phyloP scores from a whole-genome alignment of 2,329 filamentous ascomycete genomes.

The Cadophora malorum region DNA sequence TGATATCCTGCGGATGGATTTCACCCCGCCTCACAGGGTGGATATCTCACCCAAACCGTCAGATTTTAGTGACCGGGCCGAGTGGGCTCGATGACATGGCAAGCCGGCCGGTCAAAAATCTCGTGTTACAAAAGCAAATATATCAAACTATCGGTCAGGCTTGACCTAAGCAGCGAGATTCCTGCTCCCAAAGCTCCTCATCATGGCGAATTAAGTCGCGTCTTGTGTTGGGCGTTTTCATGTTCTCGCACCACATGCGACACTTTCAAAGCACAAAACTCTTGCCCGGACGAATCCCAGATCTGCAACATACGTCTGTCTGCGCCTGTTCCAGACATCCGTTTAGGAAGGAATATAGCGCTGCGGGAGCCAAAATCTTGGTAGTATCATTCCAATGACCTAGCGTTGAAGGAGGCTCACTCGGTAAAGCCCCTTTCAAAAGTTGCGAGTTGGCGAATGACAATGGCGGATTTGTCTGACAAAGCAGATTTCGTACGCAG shows the following conservation, averaged over 20 bases:
- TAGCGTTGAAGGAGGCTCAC: conserved; percentile 3
- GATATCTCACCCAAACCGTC: background rate
- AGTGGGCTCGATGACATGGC: background rate
- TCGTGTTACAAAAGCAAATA: background rate
- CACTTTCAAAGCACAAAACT: background rate
- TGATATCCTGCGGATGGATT: conserved; percentile 5
- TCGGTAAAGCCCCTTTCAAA: too few species aligned
- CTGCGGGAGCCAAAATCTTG: background rate
- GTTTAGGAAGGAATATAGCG: background rate
- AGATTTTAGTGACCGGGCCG: conserved; percentile 1
- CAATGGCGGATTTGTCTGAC: background rate
- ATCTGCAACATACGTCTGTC: background rate
- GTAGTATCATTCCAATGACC: background rate
- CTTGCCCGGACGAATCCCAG: background rate
- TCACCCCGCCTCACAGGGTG: background rate
- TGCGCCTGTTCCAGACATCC: background rate
- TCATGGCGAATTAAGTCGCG: background rate
- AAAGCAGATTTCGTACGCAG: background rate
- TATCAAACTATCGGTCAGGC: background rate
- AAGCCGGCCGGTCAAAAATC: background rate
- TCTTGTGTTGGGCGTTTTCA: background rate
- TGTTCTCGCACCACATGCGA: background rate
- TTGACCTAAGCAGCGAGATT: background rate
- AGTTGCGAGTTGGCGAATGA: conserved; percentile 10
- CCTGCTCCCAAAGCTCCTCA: background rate